Evolutionary conservation across 805 yeast species (phyloP), one percentile per base, ranked within the genome.

Genomic region (Debaryomyces tyrocola): DNA sequence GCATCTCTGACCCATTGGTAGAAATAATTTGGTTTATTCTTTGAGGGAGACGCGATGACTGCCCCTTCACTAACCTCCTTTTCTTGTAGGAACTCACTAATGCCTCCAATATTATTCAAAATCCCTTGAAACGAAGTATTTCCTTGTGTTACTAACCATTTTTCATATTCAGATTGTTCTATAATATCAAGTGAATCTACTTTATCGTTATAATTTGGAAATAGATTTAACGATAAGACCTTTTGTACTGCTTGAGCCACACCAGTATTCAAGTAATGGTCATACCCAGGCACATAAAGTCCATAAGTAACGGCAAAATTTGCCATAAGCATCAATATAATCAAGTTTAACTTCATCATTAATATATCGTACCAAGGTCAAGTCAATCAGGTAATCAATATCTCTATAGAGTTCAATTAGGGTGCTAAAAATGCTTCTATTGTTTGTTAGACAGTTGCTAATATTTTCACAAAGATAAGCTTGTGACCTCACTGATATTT

Each of bases 1-100:
- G 90, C 82, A 63, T 92, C 98, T 60, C 98, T 77, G 4, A 82
- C 77, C 98, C 98, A 92, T 60, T 87, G 96, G 58, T 78, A 92
- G 58, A 81, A 90, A 65, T 92, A 92, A 65, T 92, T 78, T 0
- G 98, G 98, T 20, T 73, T 52, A 0, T 43, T 5, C 43, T 64
- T 78, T 1, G 96, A 89, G 6, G 96, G 96, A 6, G 94, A 83
- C 1, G 98, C 98, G 53, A 91, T 75, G 4, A 90, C 85, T 2
- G 81, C 87, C 27, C 97, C 97, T 6, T 64, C 56, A 0, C 79
- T 70, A 1, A 84, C 82, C 64, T 40, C 63, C 6, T 44, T 48
- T 10, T 52, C 48, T 20, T 50, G 54, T 20, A 64, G 56, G 15
- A 48, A 58, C 4, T 74, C 70, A 47, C 63, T 62, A 31, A 67